Base-by-base conservation (phyloP, 495 filamentous ascomycete species). In the Daldinia concentrica region DNA sequence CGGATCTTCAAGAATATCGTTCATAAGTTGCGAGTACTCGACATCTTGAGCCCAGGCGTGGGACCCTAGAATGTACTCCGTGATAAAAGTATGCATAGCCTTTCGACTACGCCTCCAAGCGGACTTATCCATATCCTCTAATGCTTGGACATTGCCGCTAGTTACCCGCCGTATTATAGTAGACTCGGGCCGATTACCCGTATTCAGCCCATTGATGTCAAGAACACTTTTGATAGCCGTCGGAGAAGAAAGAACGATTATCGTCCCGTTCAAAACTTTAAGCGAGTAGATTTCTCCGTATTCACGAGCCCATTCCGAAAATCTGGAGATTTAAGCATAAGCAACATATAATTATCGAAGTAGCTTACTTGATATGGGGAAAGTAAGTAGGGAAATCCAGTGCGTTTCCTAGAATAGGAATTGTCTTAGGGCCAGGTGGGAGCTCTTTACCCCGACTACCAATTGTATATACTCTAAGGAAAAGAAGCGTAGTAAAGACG, bases 21-120 rank as follows among this genome's bases (percentile, higher is more conserved):
- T 26, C 51, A 55, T 55, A 6, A 55, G 51, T 27, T 55, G 51
- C 7, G 51, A 55, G 27, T 30, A 55, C 27, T 55, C 51, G n/a
- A 0, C 14, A 4, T 55, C 51, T 17, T 55, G 51, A 8, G 15
- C 6, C 6, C 9, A 15, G 3, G 14, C 6, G 6, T 55, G 51
- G 32, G 51, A 55, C 27, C 51, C 24, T 30, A 15, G 15, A 26
- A 27, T 29, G 9, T 29, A 55, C 15, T 55, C 51, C 4, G 51
- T 55, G 24, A 55, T 55, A 24, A 55, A 55, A 15, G 15, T 55
- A 32, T 55, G 27, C 51, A 55, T 55, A 7, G 26, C 51, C 14
- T 55, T 55, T 11, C 51, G 51, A 9, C 51, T 55, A 9, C 51
- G 51, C n/a, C 51, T 55, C 51, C 51, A 55, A n/a, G 24, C 51